phyloP scores from a whole-genome alignment of 192 early-diverging fungal species.

The Backusella psychrophila region DNA sequence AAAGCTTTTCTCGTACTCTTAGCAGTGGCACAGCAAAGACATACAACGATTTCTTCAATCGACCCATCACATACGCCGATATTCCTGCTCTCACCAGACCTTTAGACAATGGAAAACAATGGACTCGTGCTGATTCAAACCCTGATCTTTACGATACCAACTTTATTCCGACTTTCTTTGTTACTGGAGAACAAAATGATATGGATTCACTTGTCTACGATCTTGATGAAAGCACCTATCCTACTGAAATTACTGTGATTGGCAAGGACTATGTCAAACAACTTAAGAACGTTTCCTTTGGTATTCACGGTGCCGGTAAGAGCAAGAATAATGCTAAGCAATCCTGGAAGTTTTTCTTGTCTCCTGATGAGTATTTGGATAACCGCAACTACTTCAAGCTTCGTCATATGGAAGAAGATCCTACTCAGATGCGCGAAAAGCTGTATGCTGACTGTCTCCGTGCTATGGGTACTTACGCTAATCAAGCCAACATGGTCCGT shows the following conservation, averaged over 20 bases:
- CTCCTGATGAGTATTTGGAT: slow-evolving; percentile 20
- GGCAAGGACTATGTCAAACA: slow-evolving; percentile 37
- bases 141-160: slow-evolving; percentile 39
- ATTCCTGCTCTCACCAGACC: slow-evolving; percentile 41
- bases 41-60: slow-evolving; percentile 38
- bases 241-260: slow-evolving; percentile 36
- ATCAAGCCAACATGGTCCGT: slow-evolving; percentile 46
- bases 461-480: slow-evolving; percentile 42
- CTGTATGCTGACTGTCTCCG: slow-evolving; percentile 45
- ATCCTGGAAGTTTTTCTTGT: slow-evolving; percentile 41
- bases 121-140: slow-evolving; percentile 7
- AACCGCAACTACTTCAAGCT: slow-evolving; percentile 43
- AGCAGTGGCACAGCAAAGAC: slow-evolving; percentile 25
- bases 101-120: slow-evolving; percentile 31
- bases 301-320: slow-evolving; percentile 41
- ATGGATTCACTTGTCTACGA: slow-evolving; percentile 30
- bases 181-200: slow-evolving; percentile 23
- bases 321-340: slow-evolving; percentile 50
- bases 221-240: slow-evolving; percentile 6
- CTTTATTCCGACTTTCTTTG: slow-evolving; percentile 45
- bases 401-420: slow-evolving; percentile 50
- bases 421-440: slow-evolving; percentile 53
- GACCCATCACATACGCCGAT: slow-evolving; percentile 44
- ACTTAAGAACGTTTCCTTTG: slow-evolving; percentile 32
- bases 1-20: slow-evolving; percentile 34